A percentile compares a stretch with the other conserved stretches of the same genome.
phyloP scores from a whole-genome alignment of 768 basidiomycete genomes.

The Leccinum imitatum region DNA sequence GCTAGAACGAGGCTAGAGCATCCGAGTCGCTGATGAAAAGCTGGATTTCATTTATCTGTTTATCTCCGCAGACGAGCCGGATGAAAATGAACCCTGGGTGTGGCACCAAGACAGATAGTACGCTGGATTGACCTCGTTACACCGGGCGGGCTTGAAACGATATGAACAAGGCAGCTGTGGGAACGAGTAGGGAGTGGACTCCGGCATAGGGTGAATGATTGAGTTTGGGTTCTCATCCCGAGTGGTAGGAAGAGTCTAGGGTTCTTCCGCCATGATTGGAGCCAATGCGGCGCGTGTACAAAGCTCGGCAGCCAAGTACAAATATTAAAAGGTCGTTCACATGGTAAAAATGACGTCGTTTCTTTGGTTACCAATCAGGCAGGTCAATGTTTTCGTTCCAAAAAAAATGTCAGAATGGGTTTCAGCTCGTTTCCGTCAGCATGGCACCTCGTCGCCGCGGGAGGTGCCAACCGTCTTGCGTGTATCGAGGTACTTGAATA shows the following conservation, averaged over 20 bases:
- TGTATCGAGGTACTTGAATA: background rate
- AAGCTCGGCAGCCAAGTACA: background rate
- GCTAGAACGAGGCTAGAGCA: constrained; percentile 10
- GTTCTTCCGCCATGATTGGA: background rate
- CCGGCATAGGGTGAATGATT: background rate
- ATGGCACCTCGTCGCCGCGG: constrained; percentile 10
- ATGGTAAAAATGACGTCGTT: constrained; percentile 23
- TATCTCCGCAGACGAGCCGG: constrained; percentile 28
- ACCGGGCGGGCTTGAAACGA: constrained; percentile 8
- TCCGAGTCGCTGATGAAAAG: background rate
- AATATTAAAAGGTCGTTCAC: constrained; percentile 15
- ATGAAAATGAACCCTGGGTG: constrained; percentile 1
- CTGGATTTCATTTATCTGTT: constrained; percentile 12
- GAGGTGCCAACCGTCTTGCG: background rate
- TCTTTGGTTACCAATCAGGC: constrained; percentile 23
- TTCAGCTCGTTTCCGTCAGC: constrained; percentile 16
- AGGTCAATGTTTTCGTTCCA: background rate
- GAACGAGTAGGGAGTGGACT: background rate
- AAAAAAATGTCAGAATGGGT: background rate
- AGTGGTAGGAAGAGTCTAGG: background rate
- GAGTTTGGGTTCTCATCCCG: background rate
- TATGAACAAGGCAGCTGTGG: background rate
- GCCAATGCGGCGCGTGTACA: background rate
- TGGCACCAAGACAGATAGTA: background rate
- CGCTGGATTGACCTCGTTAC: constrained; percentile 19